Base-by-base conservation (phyloP, 1,284 basidiomycete genomes). In the Kalmanozyma brasiliensis region DNA sequence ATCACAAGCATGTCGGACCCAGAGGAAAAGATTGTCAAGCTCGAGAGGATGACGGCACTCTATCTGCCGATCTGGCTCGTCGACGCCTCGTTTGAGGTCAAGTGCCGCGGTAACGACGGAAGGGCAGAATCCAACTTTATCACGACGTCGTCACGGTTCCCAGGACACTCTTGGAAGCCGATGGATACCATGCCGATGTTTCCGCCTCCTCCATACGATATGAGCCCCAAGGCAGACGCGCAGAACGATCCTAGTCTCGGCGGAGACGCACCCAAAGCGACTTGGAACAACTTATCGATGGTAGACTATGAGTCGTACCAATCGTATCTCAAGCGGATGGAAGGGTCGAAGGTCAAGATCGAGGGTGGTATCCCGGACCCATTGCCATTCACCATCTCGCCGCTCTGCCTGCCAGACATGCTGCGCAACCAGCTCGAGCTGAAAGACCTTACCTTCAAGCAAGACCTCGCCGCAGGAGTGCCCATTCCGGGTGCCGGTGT, bases 51-150 rank as follows among this genome's bases (percentile, higher is more conserved):
- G 48, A 60, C 63, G 1, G 53, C 68, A 1, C 51, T 71, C 44
- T 71, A 71, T 20, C 42, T 71, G n/a, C 68, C 68, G 9, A 63
- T 40, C 8, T 71, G 68, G 68, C 40, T 71, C 22, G 56, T 71
- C 23, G 63, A 71, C 20, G 68, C 63, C 5, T 58, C 53, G 11
- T 65, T 71, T 47, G 58, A 66, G 43, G 43, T 66, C 47, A 71
- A 62, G 43, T 71, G 68, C 35, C 41, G 63, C 11, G 68, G 68
- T 17, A 62, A 71, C 51, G 57, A 71, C 13, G 68, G 68, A 2
- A 44, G 59, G 9, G 68, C 63, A 0, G 68, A 71, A 29, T 53
- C 59, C 23, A 66, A 49, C 41, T 57, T 66, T 30, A 49, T 71
- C 52, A 41, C 46, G 1, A 59, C 52, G 1, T 36, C 40, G 6